A percentile compares a stretch with the other conserved stretches of the same genome.
Conservation (phyloP, 176 grass and related monocot species). For the Triticum dicoccoides region DNA sequence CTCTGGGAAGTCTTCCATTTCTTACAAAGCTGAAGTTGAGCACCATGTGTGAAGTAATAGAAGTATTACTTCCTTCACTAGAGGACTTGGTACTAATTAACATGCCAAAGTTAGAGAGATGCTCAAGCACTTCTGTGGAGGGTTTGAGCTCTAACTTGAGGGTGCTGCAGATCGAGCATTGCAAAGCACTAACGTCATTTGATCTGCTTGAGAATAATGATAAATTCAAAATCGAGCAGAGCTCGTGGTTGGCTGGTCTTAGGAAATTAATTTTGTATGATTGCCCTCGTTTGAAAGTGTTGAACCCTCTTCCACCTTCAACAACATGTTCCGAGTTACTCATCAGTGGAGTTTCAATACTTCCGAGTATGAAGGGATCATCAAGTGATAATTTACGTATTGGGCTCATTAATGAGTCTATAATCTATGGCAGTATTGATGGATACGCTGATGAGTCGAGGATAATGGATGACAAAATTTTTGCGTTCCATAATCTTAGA, state of each 20-base stretch:
- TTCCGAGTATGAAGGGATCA: background rate
- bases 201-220: background rate
- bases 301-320: conserved; percentile 12
- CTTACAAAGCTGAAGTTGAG: conserved; percentile 10
- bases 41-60: background rate
- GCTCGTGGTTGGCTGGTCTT: conserved; percentile 12
- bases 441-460: background rate
- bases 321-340: background rate
- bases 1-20: background rate
- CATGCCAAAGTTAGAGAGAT: conserved; percentile 7
- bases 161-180: background rate
- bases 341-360: background rate
- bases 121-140: background rate
- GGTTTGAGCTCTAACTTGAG: background rate
- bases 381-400: background rate
- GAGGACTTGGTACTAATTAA: background rate
- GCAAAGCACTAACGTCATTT: background rate
- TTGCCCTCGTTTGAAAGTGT: background rate
- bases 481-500: conserved; percentile 15
- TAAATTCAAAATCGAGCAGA: background rate
- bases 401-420: background rate
- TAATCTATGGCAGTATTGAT: too few species aligned
- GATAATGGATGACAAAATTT: background rate
- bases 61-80: conserved; percentile 22
- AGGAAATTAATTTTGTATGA: background rate